Percentiles rank a stretch among this genome's conserved stretches.
Evolutionary conservation across 2,329 filamentous ascomycete species (phyloP).

Genomic region (Ceratocystis papillata): DNA sequence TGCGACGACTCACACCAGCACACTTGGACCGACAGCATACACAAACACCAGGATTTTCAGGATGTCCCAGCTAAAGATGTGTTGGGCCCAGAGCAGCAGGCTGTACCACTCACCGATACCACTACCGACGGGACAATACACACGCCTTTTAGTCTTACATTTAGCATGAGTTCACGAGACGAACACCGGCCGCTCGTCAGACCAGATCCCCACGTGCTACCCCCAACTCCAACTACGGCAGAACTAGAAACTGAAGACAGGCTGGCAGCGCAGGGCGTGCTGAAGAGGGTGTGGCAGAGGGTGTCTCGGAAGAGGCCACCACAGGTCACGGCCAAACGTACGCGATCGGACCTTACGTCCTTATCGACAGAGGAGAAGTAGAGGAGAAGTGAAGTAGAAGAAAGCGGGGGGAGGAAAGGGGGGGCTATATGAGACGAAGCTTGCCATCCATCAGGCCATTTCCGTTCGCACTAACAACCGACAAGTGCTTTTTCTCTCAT

Average conservation of each 20-base stretch:
- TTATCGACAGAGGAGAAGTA: background rate
- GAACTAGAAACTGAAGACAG: slow-evolving; percentile 2
- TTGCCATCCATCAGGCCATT: slow-evolving; percentile 1
- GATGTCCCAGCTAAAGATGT: background rate
- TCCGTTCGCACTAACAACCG: background rate
- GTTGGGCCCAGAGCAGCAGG: background rate
- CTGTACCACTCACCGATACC: background rate
- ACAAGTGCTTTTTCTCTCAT: background rate
- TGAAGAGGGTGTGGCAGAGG: slow-evolving; percentile 2
- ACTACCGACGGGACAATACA: background rate
- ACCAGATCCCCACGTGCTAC: background rate
- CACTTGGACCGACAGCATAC: background rate
- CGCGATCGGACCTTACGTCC: background rate
- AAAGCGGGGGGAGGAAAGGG: background rate
- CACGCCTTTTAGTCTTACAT: background rate
- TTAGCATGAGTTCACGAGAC: background rate
- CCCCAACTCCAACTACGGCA: background rate
- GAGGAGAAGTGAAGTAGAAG: slow-evolving; percentile 5
- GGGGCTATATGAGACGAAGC: background rate
- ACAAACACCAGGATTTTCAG: background rate
- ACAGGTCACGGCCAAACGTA: background rate
- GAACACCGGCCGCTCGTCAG: background rate
- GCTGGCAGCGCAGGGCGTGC: background rate
- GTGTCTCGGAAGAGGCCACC: background rate
- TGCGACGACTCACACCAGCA: background rate